Evolutionary conservation across 2,329 filamentous ascomycete genomes (phyloP).

Genomic region (Arthroderma uncinatum): DNA sequence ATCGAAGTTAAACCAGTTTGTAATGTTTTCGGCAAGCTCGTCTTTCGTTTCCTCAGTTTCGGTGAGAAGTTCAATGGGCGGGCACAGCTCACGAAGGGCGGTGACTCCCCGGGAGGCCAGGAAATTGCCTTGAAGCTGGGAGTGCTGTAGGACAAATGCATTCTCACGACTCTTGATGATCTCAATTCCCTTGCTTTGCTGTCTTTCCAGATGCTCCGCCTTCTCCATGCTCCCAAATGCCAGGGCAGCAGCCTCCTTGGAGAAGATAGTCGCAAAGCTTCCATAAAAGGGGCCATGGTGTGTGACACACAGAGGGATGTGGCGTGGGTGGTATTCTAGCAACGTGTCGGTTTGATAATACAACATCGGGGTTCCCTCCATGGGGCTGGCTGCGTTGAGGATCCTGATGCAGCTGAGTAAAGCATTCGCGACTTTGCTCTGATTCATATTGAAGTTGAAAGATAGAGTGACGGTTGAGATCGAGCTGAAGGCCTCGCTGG

Average conservation of each 20-base stretch:
- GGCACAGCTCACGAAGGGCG: neutral
- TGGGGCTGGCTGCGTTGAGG: neutral
- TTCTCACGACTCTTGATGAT: neutral
- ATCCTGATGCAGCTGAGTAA: neutral
- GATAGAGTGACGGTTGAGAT: neutral
- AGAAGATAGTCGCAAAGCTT: neutral
- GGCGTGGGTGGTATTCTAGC: neutral
- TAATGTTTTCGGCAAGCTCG: neutral
- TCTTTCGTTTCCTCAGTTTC: neutral
- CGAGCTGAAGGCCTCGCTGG: neutral
- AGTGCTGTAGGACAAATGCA: slow-evolving; percentile 1
- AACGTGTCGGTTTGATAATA: slow-evolving; percentile 1
- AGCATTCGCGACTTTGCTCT: neutral
- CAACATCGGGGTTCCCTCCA: neutral
- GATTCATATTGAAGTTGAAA: neutral
- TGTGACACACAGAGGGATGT: neutral
- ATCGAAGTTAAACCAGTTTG: neutral
- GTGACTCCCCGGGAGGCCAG: neutral
- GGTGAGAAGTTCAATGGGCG: neutral
- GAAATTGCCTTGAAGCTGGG: neutral
- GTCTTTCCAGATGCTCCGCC: neutral
- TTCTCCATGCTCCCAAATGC: neutral
- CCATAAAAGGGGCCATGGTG: slow-evolving; percentile 1
- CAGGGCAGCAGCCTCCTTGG: neutral
- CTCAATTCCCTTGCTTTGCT: slow-evolving; percentile 1